phyloP scores from a whole-genome alignment of 2,329 filamentous ascomycete species.

The Fusarium piperis region DNA sequence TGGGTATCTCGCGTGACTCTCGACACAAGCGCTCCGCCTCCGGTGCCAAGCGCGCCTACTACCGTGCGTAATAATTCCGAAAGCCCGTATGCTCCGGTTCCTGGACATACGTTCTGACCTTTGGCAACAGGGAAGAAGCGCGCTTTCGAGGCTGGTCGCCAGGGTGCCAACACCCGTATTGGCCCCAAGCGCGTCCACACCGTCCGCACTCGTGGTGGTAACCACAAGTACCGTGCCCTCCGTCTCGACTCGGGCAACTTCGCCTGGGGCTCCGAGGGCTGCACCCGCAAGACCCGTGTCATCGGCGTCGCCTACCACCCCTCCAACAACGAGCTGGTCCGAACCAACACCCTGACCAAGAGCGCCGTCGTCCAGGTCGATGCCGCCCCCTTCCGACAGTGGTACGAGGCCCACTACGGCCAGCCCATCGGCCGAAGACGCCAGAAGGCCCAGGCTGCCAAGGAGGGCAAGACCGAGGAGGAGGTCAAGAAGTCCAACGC shows the following conservation, averaged over 20 bases:
- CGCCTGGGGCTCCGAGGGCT: conserved; percentile 97
- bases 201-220: conserved; percentile 96
- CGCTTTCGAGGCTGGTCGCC: conserved; percentile 99
- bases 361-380: conserved; percentile 99
- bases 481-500: conserved; percentile 93
- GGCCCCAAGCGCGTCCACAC: conserved; percentile 96
- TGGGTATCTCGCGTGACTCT: conserved; percentile 99
- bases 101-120: conserved; percentile 78
- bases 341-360: conserved; percentile 99
- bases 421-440: conserved; percentile 87
- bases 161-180: conserved; percentile 99
- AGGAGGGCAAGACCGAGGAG: conserved; percentile 71
- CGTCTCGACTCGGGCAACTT: conserved; percentile 99
- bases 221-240: conserved; percentile 99
- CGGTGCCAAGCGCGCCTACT: conserved; percentile 96
- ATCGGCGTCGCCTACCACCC: conserved; percentile 99
- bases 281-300: conserved; percentile 98
- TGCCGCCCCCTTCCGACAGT: conserved; percentile 98
- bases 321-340: conserved; percentile 99
- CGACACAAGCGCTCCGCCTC: conserved; percentile 99
- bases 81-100: conserved; percentile 69
- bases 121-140: conserved; percentile 85
- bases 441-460: conserved; percentile 78
- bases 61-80: conserved; percentile 75
- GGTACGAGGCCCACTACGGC: conserved; percentile 99